A percentile compares a stretch with the other conserved stretches of the same genome.
phyloP scores from a whole-genome alignment of 2,329 filamentous ascomycete species.

The Ambrosiella beaveri region DNA sequence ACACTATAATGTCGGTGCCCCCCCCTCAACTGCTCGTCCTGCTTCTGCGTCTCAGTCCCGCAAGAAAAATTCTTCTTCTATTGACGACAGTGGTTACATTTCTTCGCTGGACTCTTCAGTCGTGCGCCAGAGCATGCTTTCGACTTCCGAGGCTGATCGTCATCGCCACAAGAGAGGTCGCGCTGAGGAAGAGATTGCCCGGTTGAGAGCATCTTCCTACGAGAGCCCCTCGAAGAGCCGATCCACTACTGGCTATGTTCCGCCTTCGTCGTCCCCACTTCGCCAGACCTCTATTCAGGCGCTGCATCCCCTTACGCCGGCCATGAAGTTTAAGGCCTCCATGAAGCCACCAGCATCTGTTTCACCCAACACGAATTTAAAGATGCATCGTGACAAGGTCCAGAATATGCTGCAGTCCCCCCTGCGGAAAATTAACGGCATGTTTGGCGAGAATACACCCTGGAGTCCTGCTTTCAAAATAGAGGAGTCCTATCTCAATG shows the following conservation, averaged over 20 bases:
- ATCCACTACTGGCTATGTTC: constrained; percentile 29
- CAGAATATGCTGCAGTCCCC: constrained; percentile 68
- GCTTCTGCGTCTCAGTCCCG: constrained; percentile 51
- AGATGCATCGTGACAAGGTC: constrained; percentile 72
- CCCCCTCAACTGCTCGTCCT: constrained; percentile 50
- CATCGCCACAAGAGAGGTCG: constrained; percentile 71
- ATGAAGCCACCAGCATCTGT: constrained; percentile 49
- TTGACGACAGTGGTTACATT: constrained; percentile 92
- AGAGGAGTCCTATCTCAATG: constrained; percentile 37
- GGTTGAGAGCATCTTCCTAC: constrained; percentile 79
- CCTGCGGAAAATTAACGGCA: constrained; percentile 28
- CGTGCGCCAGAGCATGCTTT: constrained; percentile 48
- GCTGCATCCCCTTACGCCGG: constrained; percentile 64
- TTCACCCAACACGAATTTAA: constrained; percentile 83
- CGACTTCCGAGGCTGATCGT: constrained; percentile 67
- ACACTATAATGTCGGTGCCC: constrained; percentile 45
- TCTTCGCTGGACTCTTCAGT: constrained; percentile 88
- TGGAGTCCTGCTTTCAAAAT: constrained; percentile 50
- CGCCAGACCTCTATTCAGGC: constrained; percentile 41
- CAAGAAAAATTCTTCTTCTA: constrained; percentile 57
- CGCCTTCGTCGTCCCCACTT: constrained; percentile 51
- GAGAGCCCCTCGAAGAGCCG: constrained; percentile 70
- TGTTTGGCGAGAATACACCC: constrained; percentile 29
- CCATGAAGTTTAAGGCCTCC: constrained; percentile 59
- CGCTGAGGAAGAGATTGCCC: constrained; percentile 88